These are phyloP conservation scores for Eucalyptus cloeziana DNA, from an alignment of 345 rosid genomes.

Conservation along the genomic window DNA sequence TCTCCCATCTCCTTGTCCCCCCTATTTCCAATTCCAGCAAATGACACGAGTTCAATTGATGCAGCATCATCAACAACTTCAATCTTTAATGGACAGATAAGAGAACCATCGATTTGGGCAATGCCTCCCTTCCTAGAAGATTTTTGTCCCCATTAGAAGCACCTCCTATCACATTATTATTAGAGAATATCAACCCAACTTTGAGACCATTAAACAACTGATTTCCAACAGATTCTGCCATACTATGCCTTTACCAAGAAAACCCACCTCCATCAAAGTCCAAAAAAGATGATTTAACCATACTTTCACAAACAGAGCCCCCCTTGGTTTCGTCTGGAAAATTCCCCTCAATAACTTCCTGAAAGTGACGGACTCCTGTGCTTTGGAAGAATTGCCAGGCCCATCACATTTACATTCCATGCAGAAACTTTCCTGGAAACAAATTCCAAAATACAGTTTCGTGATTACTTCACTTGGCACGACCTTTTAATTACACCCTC, in stretches of 20 bases:
- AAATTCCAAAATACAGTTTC: neutral
- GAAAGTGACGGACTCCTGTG: neutral
- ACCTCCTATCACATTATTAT: constrained; percentile 2
- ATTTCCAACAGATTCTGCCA: constrained; percentile 29
- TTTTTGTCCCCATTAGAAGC: neutral
- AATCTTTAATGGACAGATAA: constrained; percentile 31
- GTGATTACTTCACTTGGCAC: neutral
- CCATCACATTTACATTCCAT: neutral
- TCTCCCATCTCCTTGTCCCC: constrained; percentile 7
- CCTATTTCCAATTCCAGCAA: constrained; percentile 11
- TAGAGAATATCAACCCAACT: neutral
- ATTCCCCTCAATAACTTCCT: neutral
- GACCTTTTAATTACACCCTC: neutral
- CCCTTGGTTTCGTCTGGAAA: neutral
- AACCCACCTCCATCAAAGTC: neutral
- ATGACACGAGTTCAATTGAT: constrained; percentile 26
- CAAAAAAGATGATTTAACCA: neutral
- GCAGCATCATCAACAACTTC: constrained; percentile 75
- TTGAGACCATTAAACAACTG: constrained; percentile 42
- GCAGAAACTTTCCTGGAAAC: neutral
- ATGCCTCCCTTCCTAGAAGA: neutral
- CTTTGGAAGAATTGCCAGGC: neutral
- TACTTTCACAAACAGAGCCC: neutral
- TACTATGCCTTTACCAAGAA: neutral
- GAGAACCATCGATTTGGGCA: constrained; percentile 8